Evolutionary conservation across 192 early-diverging fungal species (phyloP).

Genomic region (Backusella tuberculispora): DNA sequence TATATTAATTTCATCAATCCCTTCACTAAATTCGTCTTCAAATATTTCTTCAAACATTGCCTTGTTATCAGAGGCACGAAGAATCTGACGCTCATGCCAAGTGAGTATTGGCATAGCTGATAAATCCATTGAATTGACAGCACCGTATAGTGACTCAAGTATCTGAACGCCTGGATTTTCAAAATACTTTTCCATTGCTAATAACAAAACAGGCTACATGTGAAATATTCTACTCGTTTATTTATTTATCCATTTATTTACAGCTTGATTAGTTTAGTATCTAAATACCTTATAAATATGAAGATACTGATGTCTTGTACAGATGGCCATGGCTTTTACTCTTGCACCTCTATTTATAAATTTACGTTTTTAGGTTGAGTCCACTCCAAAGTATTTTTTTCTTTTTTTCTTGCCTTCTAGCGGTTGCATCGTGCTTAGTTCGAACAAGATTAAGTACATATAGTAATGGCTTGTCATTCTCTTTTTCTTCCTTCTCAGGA

Average conservation of each 20-base stretch:
- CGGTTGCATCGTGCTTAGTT: conserved; percentile 85
- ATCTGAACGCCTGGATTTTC: conserved; percentile 71
- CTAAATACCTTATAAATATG: conserved; percentile 79
- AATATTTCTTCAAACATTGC: conserved; percentile 89
- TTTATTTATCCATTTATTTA: not conserved
- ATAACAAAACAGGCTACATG: conserved; percentile 78
- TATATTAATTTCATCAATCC: conserved; percentile 27
- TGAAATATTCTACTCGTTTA: not conserved
- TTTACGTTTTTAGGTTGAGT: not conserved
- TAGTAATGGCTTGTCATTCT: conserved; percentile 67
- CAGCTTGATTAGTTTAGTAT: not conserved
- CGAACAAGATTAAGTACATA: conserved; percentile 93
- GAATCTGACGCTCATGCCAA: conserved; percentile 78
- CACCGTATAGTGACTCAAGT: conserved; percentile 76
- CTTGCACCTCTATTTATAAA: conserved; percentile 72
- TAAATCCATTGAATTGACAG: conserved; percentile 87
- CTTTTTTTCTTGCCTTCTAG: conserved; percentile 52
- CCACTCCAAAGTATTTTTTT: not conserved
- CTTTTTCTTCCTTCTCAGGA: conserved; percentile 28
- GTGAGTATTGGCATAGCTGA: conserved; percentile 78
- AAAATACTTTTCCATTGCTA: conserved; percentile 94
- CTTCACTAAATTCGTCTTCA: conserved; percentile 10
- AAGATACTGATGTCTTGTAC: conserved; percentile 86
- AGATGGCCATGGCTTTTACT: conserved; percentile 94
- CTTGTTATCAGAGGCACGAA: conserved; percentile 82